These are phyloP conservation scores for Colletotrichum destructivum DNA, from an alignment of 2,329 filamentous ascomycete species.

Conservation along the genomic window DNA sequence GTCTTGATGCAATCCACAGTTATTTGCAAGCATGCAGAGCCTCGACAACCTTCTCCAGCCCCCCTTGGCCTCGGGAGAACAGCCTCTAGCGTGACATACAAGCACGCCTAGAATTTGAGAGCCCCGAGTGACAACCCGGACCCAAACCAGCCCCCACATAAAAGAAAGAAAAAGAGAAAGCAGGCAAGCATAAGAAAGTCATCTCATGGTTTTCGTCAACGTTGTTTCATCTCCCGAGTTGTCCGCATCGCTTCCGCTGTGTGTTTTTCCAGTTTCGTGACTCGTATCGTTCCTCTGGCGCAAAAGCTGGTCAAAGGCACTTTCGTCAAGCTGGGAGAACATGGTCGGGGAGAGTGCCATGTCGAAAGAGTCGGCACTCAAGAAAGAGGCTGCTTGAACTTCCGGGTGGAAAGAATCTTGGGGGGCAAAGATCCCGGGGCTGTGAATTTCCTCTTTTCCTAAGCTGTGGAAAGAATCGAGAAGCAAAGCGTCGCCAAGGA, in stretches of 20 bases:
- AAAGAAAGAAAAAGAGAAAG: not conserved
- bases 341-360: constrained; percentile 12
- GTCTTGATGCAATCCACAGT: not conserved
- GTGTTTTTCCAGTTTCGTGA: not conserved
- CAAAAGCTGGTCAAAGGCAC: constrained; percentile 22
- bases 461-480: constrained; percentile 8
- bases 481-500: constrained; percentile 2
- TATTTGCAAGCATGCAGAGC: not conserved
- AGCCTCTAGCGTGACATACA: not conserved
- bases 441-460: constrained; percentile 12
- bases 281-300: constrained; percentile 2
- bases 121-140: not conserved
- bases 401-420: constrained; percentile 4
- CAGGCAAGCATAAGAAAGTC: not conserved
- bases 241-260: not conserved
- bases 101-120: not conserved
- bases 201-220: not conserved
- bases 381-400: not conserved
- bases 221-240: not conserved
- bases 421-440: constrained; percentile 7
- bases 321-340: constrained; percentile 23
- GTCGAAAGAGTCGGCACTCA: constrained; percentile 10
- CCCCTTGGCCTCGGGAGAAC: not conserved
- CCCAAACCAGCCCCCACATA: not conserved
- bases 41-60: not conserved